Evolutionary conservation across 148 eudicot genomes (phyloP).

Genomic region (Fagopyrum homotropicum): DNA sequence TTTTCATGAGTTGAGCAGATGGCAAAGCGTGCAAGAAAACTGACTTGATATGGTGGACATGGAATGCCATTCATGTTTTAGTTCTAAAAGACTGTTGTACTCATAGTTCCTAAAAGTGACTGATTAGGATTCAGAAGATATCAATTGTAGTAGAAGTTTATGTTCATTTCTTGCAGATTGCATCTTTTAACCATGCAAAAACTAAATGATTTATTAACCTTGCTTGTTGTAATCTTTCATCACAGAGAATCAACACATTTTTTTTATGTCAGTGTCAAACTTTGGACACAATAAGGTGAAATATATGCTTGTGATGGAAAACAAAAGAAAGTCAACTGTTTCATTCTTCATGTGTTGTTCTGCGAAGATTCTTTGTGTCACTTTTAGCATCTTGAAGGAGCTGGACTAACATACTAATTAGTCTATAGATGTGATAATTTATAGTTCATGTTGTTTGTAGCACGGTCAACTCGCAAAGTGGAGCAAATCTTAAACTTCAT

Average conservation of each 20-base stretch:
- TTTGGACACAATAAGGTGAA: not conserved
- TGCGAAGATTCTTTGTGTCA: not conserved
- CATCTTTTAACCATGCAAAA: not conserved
- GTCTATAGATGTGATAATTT: not conserved
- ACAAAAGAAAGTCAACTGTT: not conserved
- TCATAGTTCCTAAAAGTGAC: not conserved
- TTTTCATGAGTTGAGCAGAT: not conserved
- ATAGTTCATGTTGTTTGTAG: not conserved
- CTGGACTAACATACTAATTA: not conserved
- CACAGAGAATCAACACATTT: not conserved
- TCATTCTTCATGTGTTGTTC: not conserved
- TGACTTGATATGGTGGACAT: not conserved
- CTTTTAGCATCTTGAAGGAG: not conserved
- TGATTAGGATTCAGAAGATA: not conserved
- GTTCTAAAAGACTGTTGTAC: not conserved
- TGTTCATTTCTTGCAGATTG: not conserved
- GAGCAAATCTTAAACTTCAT: not conserved
- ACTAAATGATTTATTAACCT: not conserved
- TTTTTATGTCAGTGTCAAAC: not conserved
- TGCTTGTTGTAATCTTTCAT: not conserved
- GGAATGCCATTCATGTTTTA: not conserved
- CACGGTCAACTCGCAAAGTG: not conserved
- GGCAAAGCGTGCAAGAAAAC: not conserved
- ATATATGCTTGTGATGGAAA: not conserved
- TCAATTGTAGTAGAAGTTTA: not conserved